Evolutionary conservation across 2,329 filamentous ascomycete genomes (phyloP).

Genomic region (Rutstroemia sp.): DNA sequence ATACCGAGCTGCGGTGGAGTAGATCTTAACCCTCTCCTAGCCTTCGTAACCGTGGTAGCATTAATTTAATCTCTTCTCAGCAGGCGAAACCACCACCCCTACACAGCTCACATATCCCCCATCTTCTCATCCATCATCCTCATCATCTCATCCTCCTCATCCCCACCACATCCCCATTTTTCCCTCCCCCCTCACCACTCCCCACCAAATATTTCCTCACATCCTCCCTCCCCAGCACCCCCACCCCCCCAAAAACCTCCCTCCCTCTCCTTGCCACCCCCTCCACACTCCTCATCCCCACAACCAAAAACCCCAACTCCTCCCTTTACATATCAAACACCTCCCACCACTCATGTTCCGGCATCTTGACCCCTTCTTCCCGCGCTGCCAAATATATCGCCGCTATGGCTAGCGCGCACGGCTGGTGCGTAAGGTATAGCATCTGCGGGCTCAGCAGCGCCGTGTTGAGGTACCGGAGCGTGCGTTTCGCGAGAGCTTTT

Average conservation of each 20-base stretch:
- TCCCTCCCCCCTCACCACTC: background rate
- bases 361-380: slow-evolving; percentile 69
- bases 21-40: no score
- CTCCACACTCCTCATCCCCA: slow-evolving; percentile 73
- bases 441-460: slow-evolving; percentile 81
- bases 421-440: slow-evolving; percentile 88
- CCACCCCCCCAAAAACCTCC: slow-evolving; percentile 20
- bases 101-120: background rate
- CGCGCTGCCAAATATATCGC: slow-evolving; percentile 85
- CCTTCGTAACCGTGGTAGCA: no score
- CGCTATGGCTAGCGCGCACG: slow-evolving; percentile 74
- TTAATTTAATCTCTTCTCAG: no score
- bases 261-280: slow-evolving; percentile 37
- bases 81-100: no score
- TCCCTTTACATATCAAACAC: slow-evolving; percentile 95
- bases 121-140: slow-evolving; percentile 25
- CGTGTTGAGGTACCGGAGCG: slow-evolving; percentile 76
- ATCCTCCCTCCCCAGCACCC: slow-evolving; percentile 20
- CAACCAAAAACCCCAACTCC: slow-evolving; percentile 86
- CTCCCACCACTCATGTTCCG: slow-evolving; percentile 90
- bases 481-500: slow-evolving; percentile 52
- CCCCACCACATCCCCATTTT: slow-evolving; percentile 11
- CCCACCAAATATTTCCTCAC: slow-evolving; percentile 14
- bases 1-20: no score
- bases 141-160: slow-evolving; percentile 26